Conservation (phyloP, 2,329 filamentous ascomycete species). For the Colletotrichum godetiae region DNA sequence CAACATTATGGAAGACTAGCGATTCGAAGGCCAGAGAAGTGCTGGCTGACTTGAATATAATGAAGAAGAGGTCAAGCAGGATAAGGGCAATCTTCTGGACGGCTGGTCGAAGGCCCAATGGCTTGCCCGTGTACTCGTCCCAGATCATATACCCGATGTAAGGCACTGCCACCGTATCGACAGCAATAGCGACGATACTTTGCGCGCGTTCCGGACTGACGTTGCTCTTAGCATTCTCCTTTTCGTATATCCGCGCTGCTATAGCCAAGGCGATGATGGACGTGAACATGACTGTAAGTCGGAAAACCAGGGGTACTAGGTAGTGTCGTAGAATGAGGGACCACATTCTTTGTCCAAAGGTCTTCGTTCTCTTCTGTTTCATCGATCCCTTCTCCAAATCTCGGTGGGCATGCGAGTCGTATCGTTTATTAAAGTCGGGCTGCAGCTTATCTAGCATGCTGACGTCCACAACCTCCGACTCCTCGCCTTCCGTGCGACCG, state of each 20-base stretch:
- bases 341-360: slow-evolving; percentile 69
- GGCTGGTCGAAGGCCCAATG: slow-evolving; percentile 85
- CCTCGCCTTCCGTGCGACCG: slow-evolving; percentile 58
- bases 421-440: slow-evolving; percentile 57
- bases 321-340: slow-evolving; percentile 80
- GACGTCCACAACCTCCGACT: slow-evolving; percentile 59
- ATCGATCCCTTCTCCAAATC: slow-evolving; percentile 39
- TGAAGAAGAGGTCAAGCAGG: slow-evolving; percentile 93
- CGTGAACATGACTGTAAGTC: slow-evolving; percentile 84
- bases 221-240: slow-evolving; percentile 59
- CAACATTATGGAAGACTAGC: slow-evolving; percentile 68
- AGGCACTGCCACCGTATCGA: slow-evolving; percentile 88
- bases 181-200: slow-evolving; percentile 87
- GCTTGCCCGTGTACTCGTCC: slow-evolving; percentile 96
- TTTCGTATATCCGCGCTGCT: slow-evolving; percentile 77
- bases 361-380: slow-evolving; percentile 43
- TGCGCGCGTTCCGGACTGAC: slow-evolving; percentile 73
- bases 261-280: slow-evolving; percentile 85
- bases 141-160: slow-evolving; percentile 95
- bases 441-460: slow-evolving; percentile 59
- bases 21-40: slow-evolving; percentile 90
- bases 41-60: slow-evolving; percentile 96
- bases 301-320: slow-evolving; percentile 86
- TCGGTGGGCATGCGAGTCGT: slow-evolving; percentile 46
- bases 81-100: slow-evolving; percentile 90